Percentiles rank a stretch among this genome's conserved stretches.
phyloP scores from a whole-genome alignment of 495 filamentous ascomycete genomes.

The Penicillium soppii region DNA sequence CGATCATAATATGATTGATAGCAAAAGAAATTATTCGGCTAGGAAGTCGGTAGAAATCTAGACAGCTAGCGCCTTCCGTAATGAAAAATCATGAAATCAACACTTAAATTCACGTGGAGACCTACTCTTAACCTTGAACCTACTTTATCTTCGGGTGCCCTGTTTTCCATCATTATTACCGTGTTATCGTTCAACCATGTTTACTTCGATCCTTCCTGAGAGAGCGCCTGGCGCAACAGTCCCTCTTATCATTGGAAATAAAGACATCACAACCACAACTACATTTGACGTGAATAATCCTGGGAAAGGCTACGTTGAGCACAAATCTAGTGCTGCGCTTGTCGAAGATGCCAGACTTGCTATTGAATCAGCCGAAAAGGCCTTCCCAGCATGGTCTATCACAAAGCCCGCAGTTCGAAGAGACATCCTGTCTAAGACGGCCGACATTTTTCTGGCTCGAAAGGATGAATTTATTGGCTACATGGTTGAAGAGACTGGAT shows the following conservation, averaged over 20 bases:
- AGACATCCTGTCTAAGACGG: conserved; percentile 69
- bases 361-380: conserved; percentile 56
- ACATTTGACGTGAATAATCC: not conserved
- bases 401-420: conserved; percentile 61
- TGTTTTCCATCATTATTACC: no score
- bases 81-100: no score
- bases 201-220: not conserved
- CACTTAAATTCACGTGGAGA: no score
- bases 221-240: not conserved
- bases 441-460: conserved; percentile 63
- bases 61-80: no score
- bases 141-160: no score
- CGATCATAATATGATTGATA: not conserved
- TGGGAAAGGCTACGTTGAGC: not conserved
- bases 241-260: not conserved
- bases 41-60: not conserved
- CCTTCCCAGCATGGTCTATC: conserved; percentile 70
- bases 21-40: not conserved
- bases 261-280: not conserved
- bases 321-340: conserved; percentile 26
- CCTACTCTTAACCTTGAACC: no score
- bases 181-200: not conserved
- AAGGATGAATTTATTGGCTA: conserved; percentile 61
- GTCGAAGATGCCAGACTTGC: conserved; percentile 65
- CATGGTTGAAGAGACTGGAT: conserved; percentile 70